Evolutionary conservation across 2,329 filamentous ascomycete genomes (phyloP).

Genomic region (Trichoderma sp.): DNA sequence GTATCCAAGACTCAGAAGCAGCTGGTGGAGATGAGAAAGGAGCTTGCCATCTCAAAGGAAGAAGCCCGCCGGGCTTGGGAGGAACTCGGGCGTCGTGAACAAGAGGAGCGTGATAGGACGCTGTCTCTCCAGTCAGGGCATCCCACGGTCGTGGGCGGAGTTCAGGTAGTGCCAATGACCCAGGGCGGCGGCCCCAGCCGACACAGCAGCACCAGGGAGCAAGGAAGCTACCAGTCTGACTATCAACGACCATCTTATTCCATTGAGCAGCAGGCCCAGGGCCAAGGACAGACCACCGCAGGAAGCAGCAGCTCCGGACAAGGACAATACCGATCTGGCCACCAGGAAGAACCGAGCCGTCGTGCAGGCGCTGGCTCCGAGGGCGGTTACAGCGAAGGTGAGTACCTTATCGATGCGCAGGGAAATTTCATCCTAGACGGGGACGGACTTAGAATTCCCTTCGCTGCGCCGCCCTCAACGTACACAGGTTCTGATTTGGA

Average conservation of each 20-base stretch:
- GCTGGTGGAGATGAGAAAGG: conserved; percentile 86
- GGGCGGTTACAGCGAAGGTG: conserved; percentile 64
- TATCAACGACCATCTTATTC: conserved; percentile 33
- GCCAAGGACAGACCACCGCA: conserved; percentile 34
- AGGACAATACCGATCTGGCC: conserved; percentile 28
- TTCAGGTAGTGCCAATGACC: conserved; percentile 93
- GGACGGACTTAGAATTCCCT: conserved; percentile 57
- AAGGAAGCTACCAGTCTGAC: conserved; percentile 31
- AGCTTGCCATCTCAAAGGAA: conserved; percentile 91
- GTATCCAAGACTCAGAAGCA: conserved; percentile 75
- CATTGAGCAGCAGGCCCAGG: conserved; percentile 41
- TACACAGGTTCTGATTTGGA: conserved; percentile 49
- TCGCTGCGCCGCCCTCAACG: conserved; percentile 45
- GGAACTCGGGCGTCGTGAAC: conserved; percentile 87
- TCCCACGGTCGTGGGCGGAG: conserved; percentile 84
- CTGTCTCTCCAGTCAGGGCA: conserved; percentile 82
- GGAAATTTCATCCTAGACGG: conserved; percentile 61
- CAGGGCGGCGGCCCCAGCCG: conserved; percentile 55
- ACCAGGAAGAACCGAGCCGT: conserved; percentile 23
- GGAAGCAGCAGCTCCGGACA: conserved; percentile 23
- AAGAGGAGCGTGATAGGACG: conserved; percentile 86
- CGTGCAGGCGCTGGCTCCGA: conserved; percentile 47
- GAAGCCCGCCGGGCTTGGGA: conserved; percentile 96
- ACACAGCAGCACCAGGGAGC: conserved; percentile 44
- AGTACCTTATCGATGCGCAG: conserved; percentile 63